Evolutionary conservation across 768 basidiomycete species (phyloP), one percentile per base, ranked within the genome.

Genomic region (Epithele typhae): DNA sequence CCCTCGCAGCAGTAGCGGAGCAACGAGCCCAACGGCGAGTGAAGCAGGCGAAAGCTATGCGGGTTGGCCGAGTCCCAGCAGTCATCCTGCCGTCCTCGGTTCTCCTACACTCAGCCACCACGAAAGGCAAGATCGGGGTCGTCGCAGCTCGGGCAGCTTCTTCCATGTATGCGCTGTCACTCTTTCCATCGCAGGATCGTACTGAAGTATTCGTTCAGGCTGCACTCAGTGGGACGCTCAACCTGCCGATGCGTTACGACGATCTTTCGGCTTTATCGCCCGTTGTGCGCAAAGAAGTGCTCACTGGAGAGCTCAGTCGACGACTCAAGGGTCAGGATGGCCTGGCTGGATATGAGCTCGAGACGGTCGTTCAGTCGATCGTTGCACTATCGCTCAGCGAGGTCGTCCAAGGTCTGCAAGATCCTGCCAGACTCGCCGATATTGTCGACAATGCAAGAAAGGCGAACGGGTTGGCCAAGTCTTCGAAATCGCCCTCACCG

Each of bases 161-260:
- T 92, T 84, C 57, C 84, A 87, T 58, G 89, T 90, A 57, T 49
- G 77, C 36, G 5, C 24, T 54, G 19, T 15, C 10, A 7, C 12
- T 18, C 24, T 45, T 0, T 12, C n/a, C 3, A 6, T 48, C 21
- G 10, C 7, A 8, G 30, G 12, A 25, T 25, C 4, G 36, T 18
- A 11, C 19, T 35, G 11, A 11, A 11, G 14, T 19, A 36, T 7
- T 34, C 4, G 25, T 25, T 2, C 46, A 92, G 89, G 90, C 90
- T 49, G 90, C 91, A 3, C 74, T 92, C 5, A 69, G 82, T 5
- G 91, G 89, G 14, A 89, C 82, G 0, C 73, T 90, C 32, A 88
- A 84, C 59, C 62, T 92, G 15, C 84, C 90, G 0, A 86, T 91
- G 81, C 83, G 79, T n/a, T 91, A 90, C 50, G 91, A 92, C 53